Percentiles rank a stretch among this genome's conserved stretches.
Conservation (phyloP, 2,329 filamentous ascomycete species). For the Exophiala sideris region DNA sequence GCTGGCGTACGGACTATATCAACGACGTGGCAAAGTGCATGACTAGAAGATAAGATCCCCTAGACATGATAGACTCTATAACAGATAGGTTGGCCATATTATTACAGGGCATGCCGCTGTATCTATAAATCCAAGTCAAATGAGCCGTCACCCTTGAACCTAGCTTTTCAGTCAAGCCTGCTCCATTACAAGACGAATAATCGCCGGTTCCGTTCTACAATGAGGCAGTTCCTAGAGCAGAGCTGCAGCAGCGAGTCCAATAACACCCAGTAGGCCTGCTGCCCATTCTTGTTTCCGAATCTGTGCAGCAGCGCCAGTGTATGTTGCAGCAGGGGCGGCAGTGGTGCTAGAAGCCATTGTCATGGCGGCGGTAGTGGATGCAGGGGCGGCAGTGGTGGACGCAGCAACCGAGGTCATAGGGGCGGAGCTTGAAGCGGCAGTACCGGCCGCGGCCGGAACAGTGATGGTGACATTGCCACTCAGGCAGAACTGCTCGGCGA, state of each 20-base stretch:
- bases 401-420: constrained; percentile 2
- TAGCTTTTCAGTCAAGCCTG: not conserved
- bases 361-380: not conserved
- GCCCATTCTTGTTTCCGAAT: constrained; percentile 18
- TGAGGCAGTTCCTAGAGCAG: constrained; percentile 2
- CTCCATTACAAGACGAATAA: not conserved
- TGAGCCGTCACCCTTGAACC: too few relatives aligned
- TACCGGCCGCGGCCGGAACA: constrained; percentile 40
- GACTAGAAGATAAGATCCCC: too few relatives aligned
- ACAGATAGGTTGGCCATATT: too few relatives aligned
- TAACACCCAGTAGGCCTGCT: constrained; percentile 9
- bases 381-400: not conserved
- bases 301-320: constrained; percentile 16
- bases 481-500: constrained; percentile 16
- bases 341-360: constrained; percentile 3
- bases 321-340: constrained; percentile 9
- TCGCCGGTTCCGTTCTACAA: not conserved
- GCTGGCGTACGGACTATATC: too few relatives aligned
- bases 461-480: constrained; percentile 17
- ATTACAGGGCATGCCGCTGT: too few relatives aligned
- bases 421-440: constrained; percentile 7
- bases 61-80: too few relatives aligned
- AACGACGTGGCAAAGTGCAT: too few relatives aligned
- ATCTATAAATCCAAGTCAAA: too few relatives aligned
- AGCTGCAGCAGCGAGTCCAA: constrained; percentile 21